Percentiles rank a stretch among this genome's conserved stretches.
Conservation (phyloP, 257 asterid genomes). For the Solanum pinnatisectum region DNA sequence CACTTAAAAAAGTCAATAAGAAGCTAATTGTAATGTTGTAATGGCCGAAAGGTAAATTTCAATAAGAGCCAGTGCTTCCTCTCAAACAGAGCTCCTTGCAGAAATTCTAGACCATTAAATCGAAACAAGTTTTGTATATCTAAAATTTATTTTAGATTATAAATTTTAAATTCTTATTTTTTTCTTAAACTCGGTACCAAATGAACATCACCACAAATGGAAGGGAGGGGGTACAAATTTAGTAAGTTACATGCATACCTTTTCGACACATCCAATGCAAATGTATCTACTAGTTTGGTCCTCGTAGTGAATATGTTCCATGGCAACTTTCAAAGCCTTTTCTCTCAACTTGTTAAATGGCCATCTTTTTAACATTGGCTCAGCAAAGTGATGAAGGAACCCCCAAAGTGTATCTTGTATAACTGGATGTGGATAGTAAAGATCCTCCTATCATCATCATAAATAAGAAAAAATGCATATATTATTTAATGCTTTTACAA, state of each 20-base stretch:
- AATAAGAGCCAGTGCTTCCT: neutral
- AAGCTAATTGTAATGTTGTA: neutral
- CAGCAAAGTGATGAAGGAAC: constrained; percentile 28
- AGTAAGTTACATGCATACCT: neutral
- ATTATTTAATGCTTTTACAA: neutral
- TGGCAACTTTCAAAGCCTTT: constrained; percentile 27
- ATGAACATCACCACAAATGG: neutral
- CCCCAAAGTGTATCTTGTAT: constrained; percentile 48
- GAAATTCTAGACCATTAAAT: neutral
- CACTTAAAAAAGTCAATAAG: neutral
- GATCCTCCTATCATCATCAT: constrained; percentile 26
- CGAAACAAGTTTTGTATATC: neutral
- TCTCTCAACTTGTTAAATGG: constrained; percentile 37
- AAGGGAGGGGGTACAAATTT: neutral
- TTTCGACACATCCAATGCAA: constrained; percentile 41
- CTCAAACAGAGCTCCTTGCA: neutral
- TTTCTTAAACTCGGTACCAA: neutral
- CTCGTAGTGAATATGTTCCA: constrained; percentile 46
- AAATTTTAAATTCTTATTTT: no score
- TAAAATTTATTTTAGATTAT: no score
- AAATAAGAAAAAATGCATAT: neutral
- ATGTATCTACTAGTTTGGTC: constrained; percentile 41
- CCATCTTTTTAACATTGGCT: constrained; percentile 37
- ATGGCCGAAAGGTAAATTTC: neutral
- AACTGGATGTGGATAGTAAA: constrained; percentile 49